Evolutionary conservation across 1,139 yeast genomes (phyloP).

Genomic region (Hyphopichia pseudoburtonii): DNA sequence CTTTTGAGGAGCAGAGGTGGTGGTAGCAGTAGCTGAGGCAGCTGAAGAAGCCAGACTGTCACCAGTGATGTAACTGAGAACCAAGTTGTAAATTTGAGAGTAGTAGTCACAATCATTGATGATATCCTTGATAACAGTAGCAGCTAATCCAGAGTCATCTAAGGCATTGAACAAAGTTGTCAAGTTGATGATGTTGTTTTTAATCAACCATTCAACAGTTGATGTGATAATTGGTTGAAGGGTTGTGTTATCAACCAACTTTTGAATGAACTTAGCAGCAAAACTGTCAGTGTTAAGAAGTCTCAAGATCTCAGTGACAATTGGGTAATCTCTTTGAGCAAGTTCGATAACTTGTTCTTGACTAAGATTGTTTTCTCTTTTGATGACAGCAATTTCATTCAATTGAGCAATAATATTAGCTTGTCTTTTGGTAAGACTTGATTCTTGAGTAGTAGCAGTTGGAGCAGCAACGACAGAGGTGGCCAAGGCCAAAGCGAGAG

Average conservation of each 20-base stretch:
- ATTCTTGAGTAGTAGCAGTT: conserved; percentile 14
- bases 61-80: conserved; percentile 23
- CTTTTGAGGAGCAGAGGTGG: conserved; percentile 9
- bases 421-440: conserved; percentile 29
- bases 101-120: conserved; percentile 44
- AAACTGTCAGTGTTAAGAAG: conserved; percentile 40
- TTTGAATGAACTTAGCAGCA: conserved; percentile 37
- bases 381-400: conserved; percentile 23
- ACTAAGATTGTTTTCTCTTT: conserved; percentile 31
- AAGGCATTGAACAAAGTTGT: conserved; percentile 42
- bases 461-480: conserved; percentile 39
- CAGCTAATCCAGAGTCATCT: conserved; percentile 47
- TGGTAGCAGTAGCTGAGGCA: conserved; percentile 4
- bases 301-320: conserved; percentile 44
- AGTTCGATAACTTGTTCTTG: conserved; percentile 18
- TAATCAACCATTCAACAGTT: conserved; percentile 30
- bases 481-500: conserved; percentile 34
- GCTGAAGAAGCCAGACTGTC: conserved; percentile 30
- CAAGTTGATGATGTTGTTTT: conserved; percentile 35
- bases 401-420: conserved; percentile 29
- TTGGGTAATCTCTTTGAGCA: conserved; percentile 39
- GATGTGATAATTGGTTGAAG: conserved; percentile 31
- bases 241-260: conserved; percentile 31
- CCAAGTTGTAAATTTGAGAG: conserved; percentile 40
- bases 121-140: conserved; percentile 35